phyloP scores from a whole-genome alignment of 2,329 filamentous ascomycete genomes.

The Aspergillus sp. region DNA sequence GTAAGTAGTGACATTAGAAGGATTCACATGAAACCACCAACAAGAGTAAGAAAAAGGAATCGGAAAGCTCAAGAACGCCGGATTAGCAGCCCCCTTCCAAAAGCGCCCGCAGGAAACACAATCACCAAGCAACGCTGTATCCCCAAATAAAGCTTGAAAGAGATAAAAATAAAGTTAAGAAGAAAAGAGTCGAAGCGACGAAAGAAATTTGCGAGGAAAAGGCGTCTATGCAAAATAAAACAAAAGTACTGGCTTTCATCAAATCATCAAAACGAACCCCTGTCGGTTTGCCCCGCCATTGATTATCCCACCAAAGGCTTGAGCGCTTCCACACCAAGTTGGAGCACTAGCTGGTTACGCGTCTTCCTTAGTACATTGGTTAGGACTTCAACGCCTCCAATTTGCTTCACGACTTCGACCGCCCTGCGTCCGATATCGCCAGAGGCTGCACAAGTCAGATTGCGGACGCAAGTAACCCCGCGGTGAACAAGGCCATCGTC shows the following conservation, averaged over 20 bases:
- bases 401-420: constrained; percentile 59
- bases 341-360: constrained; percentile 67
- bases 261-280: constrained; percentile 6
- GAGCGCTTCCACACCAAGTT: constrained; percentile 69
- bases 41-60: not conserved
- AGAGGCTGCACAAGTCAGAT: constrained; percentile 64
- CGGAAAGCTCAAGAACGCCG: not conserved
- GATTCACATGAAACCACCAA: not conserved
- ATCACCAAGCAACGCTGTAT: not conserved
- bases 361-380: constrained; percentile 70
- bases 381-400: constrained; percentile 65
- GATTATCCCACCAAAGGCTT: constrained; percentile 60
- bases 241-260: constrained; percentile 10
- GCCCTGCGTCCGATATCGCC: constrained; percentile 65
- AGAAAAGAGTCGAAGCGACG: not conserved
- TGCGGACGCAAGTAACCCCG: constrained; percentile 73
- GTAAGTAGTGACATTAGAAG: not conserved
- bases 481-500: constrained; percentile 58
- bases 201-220: not conserved
- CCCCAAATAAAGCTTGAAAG: constrained; percentile 5
- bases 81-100: constrained; percentile 3
- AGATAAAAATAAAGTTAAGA: not conserved
- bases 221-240: constrained; percentile 15
- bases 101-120: not conserved
- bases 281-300: not conserved